Conservation (phyloP, 768 basidiomycete genomes). For the Trametes cingulata region DNA sequence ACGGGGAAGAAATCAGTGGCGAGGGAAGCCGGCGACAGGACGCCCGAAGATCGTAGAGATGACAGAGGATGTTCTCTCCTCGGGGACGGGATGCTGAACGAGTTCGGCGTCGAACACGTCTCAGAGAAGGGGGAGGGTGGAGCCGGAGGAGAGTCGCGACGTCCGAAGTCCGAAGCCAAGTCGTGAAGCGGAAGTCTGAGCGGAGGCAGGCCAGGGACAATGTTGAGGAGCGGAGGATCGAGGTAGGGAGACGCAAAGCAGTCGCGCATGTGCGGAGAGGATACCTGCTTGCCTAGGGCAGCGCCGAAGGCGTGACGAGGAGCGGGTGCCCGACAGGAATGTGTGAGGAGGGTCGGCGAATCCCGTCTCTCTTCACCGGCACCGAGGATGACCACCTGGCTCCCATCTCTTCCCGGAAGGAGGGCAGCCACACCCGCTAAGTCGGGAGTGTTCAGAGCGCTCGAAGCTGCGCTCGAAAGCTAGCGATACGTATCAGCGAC, state of each 20-base stretch:
- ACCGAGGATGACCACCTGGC: not conserved
- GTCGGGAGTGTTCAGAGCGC: conserved; percentile 17
- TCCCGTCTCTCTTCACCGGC: not conserved
- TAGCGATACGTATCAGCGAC: not conserved
- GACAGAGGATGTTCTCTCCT: not conserved
- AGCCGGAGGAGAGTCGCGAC: conserved; percentile 10
- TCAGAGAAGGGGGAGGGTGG: conserved; percentile 14
- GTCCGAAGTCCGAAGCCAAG: not conserved
- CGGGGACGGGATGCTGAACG: not conserved
- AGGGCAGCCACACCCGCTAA: conserved; percentile 5
- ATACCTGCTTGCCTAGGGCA: not conserved
- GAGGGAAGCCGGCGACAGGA: not conserved
- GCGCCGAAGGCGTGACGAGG: not conserved
- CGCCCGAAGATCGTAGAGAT: not conserved
- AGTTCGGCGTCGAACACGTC: not conserved
- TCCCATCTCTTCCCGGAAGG: not conserved
- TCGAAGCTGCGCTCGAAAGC: conserved; percentile 14
- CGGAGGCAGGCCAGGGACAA: conserved; percentile 20
- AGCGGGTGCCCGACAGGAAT: not conserved
- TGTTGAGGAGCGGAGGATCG: conserved; percentile 17
- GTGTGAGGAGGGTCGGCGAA: not conserved
- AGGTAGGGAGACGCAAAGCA: conserved; percentile 13
- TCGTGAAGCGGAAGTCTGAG: conserved; percentile 17
- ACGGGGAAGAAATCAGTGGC: conserved; percentile 11
- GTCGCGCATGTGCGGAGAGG: not conserved